Evolutionary conservation across 805 yeast genomes (phyloP).

Genomic region (Candida pseudofarinosa): DNA sequence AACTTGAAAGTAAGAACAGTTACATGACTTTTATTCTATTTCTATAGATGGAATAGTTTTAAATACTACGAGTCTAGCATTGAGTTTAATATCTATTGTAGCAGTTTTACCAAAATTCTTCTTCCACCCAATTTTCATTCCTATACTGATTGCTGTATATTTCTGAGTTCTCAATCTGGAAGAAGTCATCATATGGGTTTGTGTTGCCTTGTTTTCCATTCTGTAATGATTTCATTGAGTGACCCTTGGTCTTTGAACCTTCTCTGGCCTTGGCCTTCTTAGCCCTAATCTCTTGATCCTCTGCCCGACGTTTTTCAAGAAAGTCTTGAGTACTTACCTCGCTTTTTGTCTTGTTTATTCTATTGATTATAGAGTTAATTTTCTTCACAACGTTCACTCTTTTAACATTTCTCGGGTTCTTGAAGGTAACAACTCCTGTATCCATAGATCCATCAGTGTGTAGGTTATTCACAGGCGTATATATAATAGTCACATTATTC

Average conservation of each 20-base stretch:
- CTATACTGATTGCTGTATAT: conserved; percentile 30
- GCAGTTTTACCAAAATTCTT: conserved; percentile 29
- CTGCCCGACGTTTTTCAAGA: conserved; percentile 25
- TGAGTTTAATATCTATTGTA: background rate
- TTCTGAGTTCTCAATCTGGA: conserved; percentile 27
- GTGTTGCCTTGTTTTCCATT: conserved; percentile 34
- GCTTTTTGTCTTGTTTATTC: conserved; percentile 59
- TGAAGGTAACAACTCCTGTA: conserved; percentile 73
- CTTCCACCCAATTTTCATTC: conserved; percentile 35
- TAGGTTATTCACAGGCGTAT: conserved; percentile 72
- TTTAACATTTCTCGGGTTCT: conserved; percentile 51
- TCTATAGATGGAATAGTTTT: background rate
- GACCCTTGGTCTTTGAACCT: conserved; percentile 20
- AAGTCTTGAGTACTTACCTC: conserved; percentile 50
- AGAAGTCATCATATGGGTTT: conserved; percentile 35
- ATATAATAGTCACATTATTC: conserved; percentile 60
- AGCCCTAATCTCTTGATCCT: conserved; percentile 31
- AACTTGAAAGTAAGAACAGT: background rate
- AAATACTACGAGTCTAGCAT: background rate
- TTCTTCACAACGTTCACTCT: conserved; percentile 51
- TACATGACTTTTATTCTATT: background rate
- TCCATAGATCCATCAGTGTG: conserved; percentile 69
- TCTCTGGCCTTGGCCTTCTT: conserved; percentile 38
- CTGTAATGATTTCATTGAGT: conserved; percentile 31
- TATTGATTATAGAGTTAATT: conserved; percentile 57